These are phyloP conservation scores for Phytophthora brassicae DNA, from an alignment of 352 stramenopile genomes.

Conservation along the genomic window DNA sequence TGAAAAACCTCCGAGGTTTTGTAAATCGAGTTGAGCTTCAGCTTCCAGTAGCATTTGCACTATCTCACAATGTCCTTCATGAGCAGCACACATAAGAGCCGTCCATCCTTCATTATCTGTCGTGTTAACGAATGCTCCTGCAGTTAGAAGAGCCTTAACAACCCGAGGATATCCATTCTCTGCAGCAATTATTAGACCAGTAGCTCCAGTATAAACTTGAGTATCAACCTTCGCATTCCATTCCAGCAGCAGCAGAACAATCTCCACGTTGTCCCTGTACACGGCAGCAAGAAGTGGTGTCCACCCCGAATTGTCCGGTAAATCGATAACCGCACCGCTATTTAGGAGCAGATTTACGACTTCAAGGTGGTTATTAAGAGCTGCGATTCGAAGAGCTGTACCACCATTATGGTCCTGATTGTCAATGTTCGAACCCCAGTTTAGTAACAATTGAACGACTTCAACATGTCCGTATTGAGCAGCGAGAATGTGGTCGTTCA, in stretches of 20 bases:
- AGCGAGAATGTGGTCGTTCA: slow-evolving; percentile 10
- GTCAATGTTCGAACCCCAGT: slow-evolving; percentile 18
- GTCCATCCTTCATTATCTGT: slow-evolving; percentile 28
- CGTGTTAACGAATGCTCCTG: slow-evolving; percentile 14
- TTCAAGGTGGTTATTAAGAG: slow-evolving; percentile 18
- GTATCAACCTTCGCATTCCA: slow-evolving; percentile 7
- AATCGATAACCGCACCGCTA: slow-evolving; percentile 8
- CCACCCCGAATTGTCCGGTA: slow-evolving; percentile 20
- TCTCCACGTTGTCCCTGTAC: slow-evolving; percentile 19
- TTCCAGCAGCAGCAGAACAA: slow-evolving; percentile 13
- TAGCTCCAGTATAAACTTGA: slow-evolving; percentile 14
- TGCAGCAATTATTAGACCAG: slow-evolving; percentile 17
- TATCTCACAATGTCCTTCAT: slow-evolving; percentile 24
- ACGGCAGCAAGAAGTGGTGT: slow-evolving; percentile 25
- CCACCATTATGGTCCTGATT: slow-evolving; percentile 23
- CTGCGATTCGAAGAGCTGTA: slow-evolving; percentile 25
- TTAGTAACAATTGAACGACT: slow-evolving; percentile 16
- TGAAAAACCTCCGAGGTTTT: slow-evolving; percentile 20
- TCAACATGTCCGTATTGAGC: slow-evolving; percentile 15
- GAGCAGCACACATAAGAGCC: slow-evolving; percentile 28
- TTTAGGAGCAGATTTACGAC: slow-evolving; percentile 18
- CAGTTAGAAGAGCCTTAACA: slow-evolving; percentile 19
- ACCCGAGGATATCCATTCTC: slow-evolving; percentile 14
- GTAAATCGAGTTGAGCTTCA: slow-evolving; percentile 9
- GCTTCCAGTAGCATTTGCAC: slow-evolving; percentile 15